phyloP scores from a whole-genome alignment of 768 basidiomycete genomes.

The Ramaria rubella region DNA sequence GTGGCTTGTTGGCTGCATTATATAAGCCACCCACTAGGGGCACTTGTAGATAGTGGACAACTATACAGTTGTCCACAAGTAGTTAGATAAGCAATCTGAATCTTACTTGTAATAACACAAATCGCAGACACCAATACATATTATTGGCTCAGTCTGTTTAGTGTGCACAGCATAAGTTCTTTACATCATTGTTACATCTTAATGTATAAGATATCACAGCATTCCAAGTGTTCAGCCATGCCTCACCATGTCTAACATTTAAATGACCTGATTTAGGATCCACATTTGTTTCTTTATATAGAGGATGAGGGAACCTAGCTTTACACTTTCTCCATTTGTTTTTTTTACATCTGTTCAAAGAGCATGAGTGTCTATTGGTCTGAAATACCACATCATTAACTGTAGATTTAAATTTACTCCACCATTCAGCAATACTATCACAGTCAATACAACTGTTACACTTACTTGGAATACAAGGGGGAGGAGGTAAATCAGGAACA shows the following conservation, averaged over 20 bases:
- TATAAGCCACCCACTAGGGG: no score
- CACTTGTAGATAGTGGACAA: no score
- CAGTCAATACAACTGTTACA: conserved; percentile 19
- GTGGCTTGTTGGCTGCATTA: no score
- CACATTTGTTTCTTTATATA: conserved; percentile 20
- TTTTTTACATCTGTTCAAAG: not conserved
- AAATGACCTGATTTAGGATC: conserved; percentile 24
- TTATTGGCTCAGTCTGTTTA: no score
- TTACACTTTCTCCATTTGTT: not conserved
- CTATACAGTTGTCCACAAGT: no score
- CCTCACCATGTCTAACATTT: conserved; percentile 27
- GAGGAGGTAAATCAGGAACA: conserved; percentile 17
- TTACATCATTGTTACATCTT: not conserved
- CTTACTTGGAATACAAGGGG: conserved; percentile 8
- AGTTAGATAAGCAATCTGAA: no score
- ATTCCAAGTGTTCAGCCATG: conserved; percentile 32
- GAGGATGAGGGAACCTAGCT: conserved; percentile 29
- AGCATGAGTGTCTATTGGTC: not conserved
- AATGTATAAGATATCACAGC: not conserved
- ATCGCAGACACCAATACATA: no score
- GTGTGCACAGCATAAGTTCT: no score
- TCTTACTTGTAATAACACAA: no score
- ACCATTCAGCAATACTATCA: conserved; percentile 13
- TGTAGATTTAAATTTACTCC: conserved; percentile 11
- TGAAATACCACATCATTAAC: not conserved